A percentile compares a stretch with the other conserved stretches of the same genome.
Evolutionary conservation across 2,329 filamentous ascomycete genomes (phyloP).

Genomic region (Aspergillus transmontanensis): DNA sequence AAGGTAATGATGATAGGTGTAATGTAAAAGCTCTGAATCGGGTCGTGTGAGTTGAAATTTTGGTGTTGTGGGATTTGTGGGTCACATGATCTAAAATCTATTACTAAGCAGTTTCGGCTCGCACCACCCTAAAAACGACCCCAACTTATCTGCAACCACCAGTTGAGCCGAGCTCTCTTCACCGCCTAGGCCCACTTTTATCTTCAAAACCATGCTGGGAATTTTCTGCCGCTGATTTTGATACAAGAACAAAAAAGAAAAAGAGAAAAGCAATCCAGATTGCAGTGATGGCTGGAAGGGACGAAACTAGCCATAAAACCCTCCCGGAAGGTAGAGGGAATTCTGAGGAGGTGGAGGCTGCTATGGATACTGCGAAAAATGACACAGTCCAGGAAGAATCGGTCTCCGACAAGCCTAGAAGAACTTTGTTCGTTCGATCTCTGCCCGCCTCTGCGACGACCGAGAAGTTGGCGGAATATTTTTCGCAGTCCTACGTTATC

Average conservation of each 20-base stretch:
- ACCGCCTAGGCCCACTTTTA: slow-evolving; percentile 27
- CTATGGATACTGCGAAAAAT: slow-evolving; percentile 26
- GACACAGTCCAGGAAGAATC: slow-evolving; percentile 22
- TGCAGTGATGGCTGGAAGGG: slow-evolving; percentile 15
- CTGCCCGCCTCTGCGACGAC: slow-evolving; percentile 77
- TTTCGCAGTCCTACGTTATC: slow-evolving; percentile 90
- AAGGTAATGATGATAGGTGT: too few relatives aligned
- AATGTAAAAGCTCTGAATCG: too few relatives aligned
- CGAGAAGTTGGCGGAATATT: slow-evolving; percentile 81
- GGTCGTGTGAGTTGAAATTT: too few relatives aligned
- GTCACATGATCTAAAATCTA: too few relatives aligned
- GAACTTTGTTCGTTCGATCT: slow-evolving; percentile 88
- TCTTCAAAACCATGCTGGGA: slow-evolving; percentile 17
- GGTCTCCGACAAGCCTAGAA: slow-evolving; percentile 42
- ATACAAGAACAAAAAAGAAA: slow-evolving; percentile 21
- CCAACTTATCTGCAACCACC: too few relatives aligned
- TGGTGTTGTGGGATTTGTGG: too few relatives aligned
- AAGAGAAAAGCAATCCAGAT: slow-evolving; percentile 12
- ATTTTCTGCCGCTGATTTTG: slow-evolving; percentile 43
- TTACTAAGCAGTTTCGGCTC: too few relatives aligned
- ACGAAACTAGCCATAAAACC: slow-evolving; percentile 38
- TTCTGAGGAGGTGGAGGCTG: slow-evolving; percentile 18
- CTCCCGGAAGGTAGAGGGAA: slow-evolving; percentile 27
- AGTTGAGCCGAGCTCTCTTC: slow-evolving; percentile 11
- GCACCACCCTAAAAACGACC: too few relatives aligned